Evolutionary conservation across 805 yeast genomes (phyloP), one percentile per base, ranked within the genome.

Genomic region (Ogataea trehaloabstinens): DNA sequence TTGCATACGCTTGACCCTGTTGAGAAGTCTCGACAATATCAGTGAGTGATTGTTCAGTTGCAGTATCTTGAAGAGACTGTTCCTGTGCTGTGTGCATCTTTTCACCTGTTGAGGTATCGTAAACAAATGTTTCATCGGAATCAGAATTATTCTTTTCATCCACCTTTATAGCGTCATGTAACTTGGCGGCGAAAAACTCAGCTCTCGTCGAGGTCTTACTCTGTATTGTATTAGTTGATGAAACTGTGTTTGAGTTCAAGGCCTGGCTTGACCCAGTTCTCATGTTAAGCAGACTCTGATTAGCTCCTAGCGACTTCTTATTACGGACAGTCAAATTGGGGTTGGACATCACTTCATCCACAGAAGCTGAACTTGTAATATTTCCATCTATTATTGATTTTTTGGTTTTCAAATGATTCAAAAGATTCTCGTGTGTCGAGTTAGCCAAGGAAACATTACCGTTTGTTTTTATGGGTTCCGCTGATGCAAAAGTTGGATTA

Each of bases 61-160:
- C 12, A 10, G 25, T 22, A 22, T 22, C 25, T 22, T 22, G 25
- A 8, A 12, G 11, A 10, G 25, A 22, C 8, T 8, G 25, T 12
- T 27, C 30, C 17, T 27, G 30, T 12, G 30, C 30, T 8, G 30
- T 27, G 6, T 27, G 30, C 8, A 22, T 8, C 15, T 41, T 46
- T 17, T 38, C 48, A 17, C 39, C 41, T 11, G 52, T 42, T 5
- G 61, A 50, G 19, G 68, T 77, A 53, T 90, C 97, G 60, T 91
- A 91, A n/a, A 91, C 96, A 70, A 93, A 91, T 2, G 95, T 88
- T 60, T 93, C 99, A 51, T 90, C 96, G 19, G 89, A 80, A 58
- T 90, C 97, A 24, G 90, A 82, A 13, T 51, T 49, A 24, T 53
- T 53, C 28, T 85, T 79, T 44, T 85, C 87, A 31, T 79, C 90